Evolutionary conservation across 768 basidiomycete genomes (phyloP).

Genomic region (Pseudohyphozyma bogoriensis): DNA sequence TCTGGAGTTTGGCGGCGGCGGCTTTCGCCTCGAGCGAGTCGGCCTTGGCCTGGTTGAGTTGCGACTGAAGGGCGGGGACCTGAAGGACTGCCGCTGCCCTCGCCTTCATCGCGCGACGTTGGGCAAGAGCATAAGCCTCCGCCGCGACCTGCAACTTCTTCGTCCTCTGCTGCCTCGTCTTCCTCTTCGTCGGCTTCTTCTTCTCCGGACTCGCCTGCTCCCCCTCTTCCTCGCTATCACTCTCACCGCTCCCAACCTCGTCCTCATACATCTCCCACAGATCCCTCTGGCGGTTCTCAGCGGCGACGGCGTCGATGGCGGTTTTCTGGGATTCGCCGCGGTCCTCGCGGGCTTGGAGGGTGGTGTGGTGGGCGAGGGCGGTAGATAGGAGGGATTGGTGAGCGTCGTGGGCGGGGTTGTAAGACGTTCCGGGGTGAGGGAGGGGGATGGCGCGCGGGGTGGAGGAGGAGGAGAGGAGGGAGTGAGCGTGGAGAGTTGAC

Average conservation of each 20-base stretch:
- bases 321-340: constrained; percentile 16
- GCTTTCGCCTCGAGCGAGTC: constrained; percentile 29
- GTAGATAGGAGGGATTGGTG: constrained; percentile 28
- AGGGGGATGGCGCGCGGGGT: constrained; percentile 19
- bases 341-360: constrained; percentile 23
- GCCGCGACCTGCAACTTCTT: constrained; percentile 14
- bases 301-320: constrained; percentile 11
- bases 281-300: constrained; percentile 1
- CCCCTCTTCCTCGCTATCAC: constrained; percentile 1
- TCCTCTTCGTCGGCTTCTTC: constrained; percentile 18
- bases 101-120: constrained; percentile 24
- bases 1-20: constrained; percentile 16
- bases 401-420: constrained; percentile 28
- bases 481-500: constrained; percentile 14
- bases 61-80: constrained; percentile 39
- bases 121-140: constrained; percentile 10
- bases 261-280: constrained; percentile 26
- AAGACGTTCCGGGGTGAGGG: constrained; percentile 31
- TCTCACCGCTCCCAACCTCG: constrained; percentile 30
- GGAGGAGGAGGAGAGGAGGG: constrained; percentile 7
- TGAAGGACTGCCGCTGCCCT: constrained; percentile 26
- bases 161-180: constrained; percentile 28
- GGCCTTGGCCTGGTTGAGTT: constrained; percentile 28
- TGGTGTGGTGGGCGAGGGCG: constrained; percentile 21
- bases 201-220: constrained; percentile 21